Percentiles rank a stretch among this genome's conserved stretches.
Evolutionary conservation across 257 asterid species (phyloP).

Genomic region (Penstemon newberryi): DNA sequence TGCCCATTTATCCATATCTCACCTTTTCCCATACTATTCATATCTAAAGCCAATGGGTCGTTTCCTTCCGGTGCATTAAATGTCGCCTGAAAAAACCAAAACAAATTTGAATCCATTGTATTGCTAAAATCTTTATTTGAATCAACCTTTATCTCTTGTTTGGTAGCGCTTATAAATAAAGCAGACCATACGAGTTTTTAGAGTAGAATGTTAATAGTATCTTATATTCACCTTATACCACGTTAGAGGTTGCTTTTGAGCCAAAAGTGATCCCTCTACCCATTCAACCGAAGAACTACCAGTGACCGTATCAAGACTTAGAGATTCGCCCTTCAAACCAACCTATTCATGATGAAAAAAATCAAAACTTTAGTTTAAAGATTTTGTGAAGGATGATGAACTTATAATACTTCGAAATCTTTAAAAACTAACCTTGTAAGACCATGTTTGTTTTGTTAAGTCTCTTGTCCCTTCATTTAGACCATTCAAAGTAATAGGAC

Average conservation of each 20-base stretch:
- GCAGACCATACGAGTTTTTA: neutral
- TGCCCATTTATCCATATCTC: conserved; percentile 88
- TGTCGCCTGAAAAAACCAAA: conserved; percentile 45
- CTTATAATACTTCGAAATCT: neutral
- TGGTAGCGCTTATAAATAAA: neutral
- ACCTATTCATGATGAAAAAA: conserved; percentile 44
- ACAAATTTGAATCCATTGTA: neutral
- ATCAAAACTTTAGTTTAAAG: neutral
- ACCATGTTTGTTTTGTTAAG: conserved; percentile 81
- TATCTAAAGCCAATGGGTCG: conserved; percentile 78
- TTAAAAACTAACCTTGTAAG: conserved; percentile 54
- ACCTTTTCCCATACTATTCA: conserved; percentile 94
- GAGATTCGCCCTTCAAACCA: conserved; percentile 79
- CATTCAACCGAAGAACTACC: conserved; percentile 86
- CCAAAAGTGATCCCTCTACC: conserved; percentile 56
- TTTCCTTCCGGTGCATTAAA: conserved; percentile 76
- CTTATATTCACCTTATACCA: conserved; percentile 82
- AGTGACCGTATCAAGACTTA: conserved; percentile 43
- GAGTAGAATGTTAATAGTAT: too few relatives aligned
- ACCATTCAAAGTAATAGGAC: conserved; percentile 76
- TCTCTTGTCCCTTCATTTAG: conserved; percentile 77
- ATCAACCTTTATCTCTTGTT: neutral
- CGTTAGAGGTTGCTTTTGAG: conserved; percentile 79
- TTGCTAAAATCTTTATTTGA: neutral
- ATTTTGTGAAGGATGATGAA: neutral